Evolutionary conservation across 1,284 basidiomycete genomes (phyloP), one percentile per base, ranked within the genome.

Genomic region (Golubevia pallescens): DNA sequence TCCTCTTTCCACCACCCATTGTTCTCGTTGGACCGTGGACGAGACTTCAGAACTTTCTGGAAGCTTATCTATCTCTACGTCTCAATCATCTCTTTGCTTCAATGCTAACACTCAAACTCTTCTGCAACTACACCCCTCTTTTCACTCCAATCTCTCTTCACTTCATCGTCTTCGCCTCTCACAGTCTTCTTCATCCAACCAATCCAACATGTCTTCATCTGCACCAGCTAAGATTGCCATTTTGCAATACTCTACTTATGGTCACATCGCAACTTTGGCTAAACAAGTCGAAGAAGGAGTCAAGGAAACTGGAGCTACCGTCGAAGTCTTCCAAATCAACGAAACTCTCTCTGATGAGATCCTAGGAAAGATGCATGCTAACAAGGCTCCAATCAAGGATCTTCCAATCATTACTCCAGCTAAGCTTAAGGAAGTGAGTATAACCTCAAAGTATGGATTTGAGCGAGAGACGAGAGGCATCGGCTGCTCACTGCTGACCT

Each of bases 311-410:
- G 73, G 74, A 28, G 77, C 70, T 42, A 16, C 59, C 2, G 66
- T 68, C 53, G 62, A 67, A n/a, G 54, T 67, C 14, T 77, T 66
- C 68, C 71, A 74, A 65, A 57, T 80, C 57, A 24, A 28, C 0
- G 77, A 80, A 65, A 78, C 73, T 1, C 67, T 80, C 10, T 34
- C 67, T 5, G 66, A 69, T 0, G 69, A 76, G 10, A 69, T 80
- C 1, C 62, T 80, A 1, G 58, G 21, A 32, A 78, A 78, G 69
- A 75, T 80, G 77, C 71, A 80, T 63, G 77, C 70, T 60, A 70
- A 76, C 76, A 80, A 80, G 76, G 70, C 20, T 14, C 67, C 69
- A 60, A 63, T 68, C 42, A 23, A 24, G 3, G 0, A 32, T 0
- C 55, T 53, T 42, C 77, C 77, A 59, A 70, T 67, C 13, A 73